Evolutionary conservation across 768 basidiomycete genomes (phyloP).

Genomic region (Pseudohyphozyma bogoriensis): DNA sequence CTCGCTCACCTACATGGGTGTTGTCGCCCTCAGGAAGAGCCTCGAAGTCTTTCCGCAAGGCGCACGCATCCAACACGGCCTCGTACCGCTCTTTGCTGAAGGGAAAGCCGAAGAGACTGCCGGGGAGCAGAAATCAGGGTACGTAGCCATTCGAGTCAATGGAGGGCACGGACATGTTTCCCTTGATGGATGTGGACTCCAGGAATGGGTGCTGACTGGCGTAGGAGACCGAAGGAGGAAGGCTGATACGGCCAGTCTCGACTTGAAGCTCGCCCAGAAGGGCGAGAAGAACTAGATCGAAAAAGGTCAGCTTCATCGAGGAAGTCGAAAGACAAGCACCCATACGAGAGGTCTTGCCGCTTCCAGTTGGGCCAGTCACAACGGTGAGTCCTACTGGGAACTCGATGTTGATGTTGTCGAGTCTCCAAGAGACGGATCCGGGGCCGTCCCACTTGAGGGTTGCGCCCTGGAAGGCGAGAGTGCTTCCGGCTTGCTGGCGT

Average conservation of each 20-base stretch:
- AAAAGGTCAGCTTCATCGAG: not conserved
- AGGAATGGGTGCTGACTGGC: slow-evolving; percentile 24
- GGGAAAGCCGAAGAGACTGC: slow-evolving; percentile 60
- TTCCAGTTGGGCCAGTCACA: slow-evolving; percentile 44
- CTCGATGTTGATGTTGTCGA: slow-evolving; percentile 54
- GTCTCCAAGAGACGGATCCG: slow-evolving; percentile 45
- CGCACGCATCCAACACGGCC: slow-evolving; percentile 59
- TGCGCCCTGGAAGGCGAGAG: not conserved
- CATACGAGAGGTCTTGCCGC: slow-evolving; percentile 16
- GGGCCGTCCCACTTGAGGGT: slow-evolving; percentile 20
- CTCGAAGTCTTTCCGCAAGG: slow-evolving; percentile 58
- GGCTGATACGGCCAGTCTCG: slow-evolving; percentile 10
- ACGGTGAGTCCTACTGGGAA: slow-evolving; percentile 67
- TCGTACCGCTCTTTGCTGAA: slow-evolving; percentile 54
- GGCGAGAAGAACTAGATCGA: slow-evolving; percentile 16
- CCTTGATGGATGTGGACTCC: slow-evolving; percentile 6
- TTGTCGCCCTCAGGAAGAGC: slow-evolving; percentile 64
- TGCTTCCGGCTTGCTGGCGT: not conserved
- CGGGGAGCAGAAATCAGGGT: slow-evolving; percentile 31
- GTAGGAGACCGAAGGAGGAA: slow-evolving; percentile 10
- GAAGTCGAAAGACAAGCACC: no score
- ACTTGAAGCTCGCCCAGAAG: slow-evolving; percentile 23
- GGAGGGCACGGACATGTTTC: slow-evolving; percentile 6
- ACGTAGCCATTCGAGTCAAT: not conserved
- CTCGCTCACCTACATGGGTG: slow-evolving; percentile 41